Base-by-base conservation (phyloP, 169 alveolate genomes). In the Babesia gibsoni region DNA sequence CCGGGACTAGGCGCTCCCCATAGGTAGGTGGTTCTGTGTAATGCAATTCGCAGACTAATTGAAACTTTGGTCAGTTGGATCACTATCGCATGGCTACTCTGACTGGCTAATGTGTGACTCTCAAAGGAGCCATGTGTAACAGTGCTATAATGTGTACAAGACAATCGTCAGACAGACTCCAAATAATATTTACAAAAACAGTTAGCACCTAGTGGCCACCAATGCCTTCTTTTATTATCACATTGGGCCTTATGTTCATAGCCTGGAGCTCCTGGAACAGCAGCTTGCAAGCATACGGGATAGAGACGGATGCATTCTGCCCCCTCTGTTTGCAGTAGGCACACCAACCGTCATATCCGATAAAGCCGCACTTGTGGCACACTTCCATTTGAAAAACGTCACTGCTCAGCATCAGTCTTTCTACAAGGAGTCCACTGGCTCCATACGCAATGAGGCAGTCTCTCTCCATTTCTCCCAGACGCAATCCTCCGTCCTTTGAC, bases 391-490 rank as follows among this genome's bases (percentile, higher is more conserved):
- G 89, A 85, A 95, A 97, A 39, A 93, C 96, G 78, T 98, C 99
- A 70, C 98, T 90, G 59, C 98, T 91, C 35, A 96, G 59, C 98
- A 97, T 96, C 37, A 98, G 93, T 37, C 99, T 94, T 84, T 98
- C 99, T 30, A 96, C 89, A 50, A 97, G 73, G 36, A 98, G 88
- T 49, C 95, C 93, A 63, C 98, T 90, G 18, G 99, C 99, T n/a
- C 99, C 99, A 92, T 96, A 97, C 8, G 99, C 99, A 39, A 98
- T 97, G 43, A 98, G 84, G 88, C 99, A 97, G 84, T 98, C 99
- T 64, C 99, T 91, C 77, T 98, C 99, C 99, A 98, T 98, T 87
- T 98, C 99, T 45, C 99, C 99, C 27, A 97, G 90, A 52, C 99
- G 90, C 48, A 96, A 85, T 8, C 99, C 99, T 14, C 99, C 99